phyloP scores from a whole-genome alignment of 805 yeast species.

The Saccharomycopsis synnaedendra region DNA sequence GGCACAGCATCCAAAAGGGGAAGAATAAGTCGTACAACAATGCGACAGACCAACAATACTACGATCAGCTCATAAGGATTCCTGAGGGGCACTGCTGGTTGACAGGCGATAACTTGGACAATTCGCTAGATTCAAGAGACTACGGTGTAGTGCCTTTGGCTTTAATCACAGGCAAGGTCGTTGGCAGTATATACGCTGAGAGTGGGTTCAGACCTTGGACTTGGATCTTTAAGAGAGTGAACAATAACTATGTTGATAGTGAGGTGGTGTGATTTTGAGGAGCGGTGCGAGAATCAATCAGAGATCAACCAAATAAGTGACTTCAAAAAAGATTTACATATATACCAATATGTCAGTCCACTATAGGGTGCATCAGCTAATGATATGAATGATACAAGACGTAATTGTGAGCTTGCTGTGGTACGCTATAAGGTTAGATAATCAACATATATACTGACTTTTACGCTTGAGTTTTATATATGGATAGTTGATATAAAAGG shows the following conservation, averaged over 20 bases:
- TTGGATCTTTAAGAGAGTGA: slow-evolving; percentile 46
- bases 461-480: too few relatives aligned
- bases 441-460: too few relatives aligned
- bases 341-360: too few relatives aligned
- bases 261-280: background rate
- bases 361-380: too few relatives aligned
- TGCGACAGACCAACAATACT: slow-evolving; percentile 18
- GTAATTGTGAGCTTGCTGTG: too few relatives aligned
- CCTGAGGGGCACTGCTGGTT: slow-evolving; percentile 97
- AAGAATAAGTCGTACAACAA: slow-evolving; percentile 4
- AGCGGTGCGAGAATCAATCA: too few relatives aligned
- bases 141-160: slow-evolving; percentile 90
- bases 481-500: too few relatives aligned
- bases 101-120: slow-evolving; percentile 87
- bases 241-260: slow-evolving; percentile 25
- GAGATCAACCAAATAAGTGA: too few relatives aligned
- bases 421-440: too few relatives aligned
- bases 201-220: slow-evolving; percentile 29
- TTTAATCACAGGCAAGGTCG: slow-evolving; percentile 74
- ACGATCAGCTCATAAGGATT: slow-evolving; percentile 48
- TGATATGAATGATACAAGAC: too few relatives aligned
- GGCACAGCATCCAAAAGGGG: background rate
- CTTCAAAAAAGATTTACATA: too few relatives aligned
- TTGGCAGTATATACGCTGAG: slow-evolving; percentile 53
- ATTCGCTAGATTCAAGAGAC: slow-evolving; percentile 79